phyloP scores from a whole-genome alignment of 2,329 filamentous ascomycete genomes.

The Fusarium piperis region DNA sequence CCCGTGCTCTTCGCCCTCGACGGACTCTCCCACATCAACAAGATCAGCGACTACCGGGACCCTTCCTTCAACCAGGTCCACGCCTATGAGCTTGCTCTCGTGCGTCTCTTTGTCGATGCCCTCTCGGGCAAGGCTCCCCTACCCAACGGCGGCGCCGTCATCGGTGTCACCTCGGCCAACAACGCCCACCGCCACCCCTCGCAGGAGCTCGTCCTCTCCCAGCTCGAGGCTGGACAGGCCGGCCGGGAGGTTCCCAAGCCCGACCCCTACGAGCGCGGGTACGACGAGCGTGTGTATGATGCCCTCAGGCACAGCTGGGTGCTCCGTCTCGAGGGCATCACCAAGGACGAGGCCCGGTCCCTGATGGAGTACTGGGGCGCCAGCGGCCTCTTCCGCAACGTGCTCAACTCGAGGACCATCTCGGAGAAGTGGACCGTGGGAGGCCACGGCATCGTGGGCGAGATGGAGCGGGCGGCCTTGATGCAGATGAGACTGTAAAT shows the following conservation, averaged over 20 bases:
- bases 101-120: slow-evolving; percentile 78
- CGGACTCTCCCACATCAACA: slow-evolving; percentile 84
- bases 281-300: slow-evolving; percentile 66
- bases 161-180: slow-evolving; percentile 78
- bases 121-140: slow-evolving; percentile 68
- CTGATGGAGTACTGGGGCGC: slow-evolving; percentile 94
- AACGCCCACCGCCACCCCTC: slow-evolving; percentile 73
- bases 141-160: slow-evolving; percentile 79
- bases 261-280: slow-evolving; percentile 65
- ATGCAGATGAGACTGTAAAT: slow-evolving; percentile 58
- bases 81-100: slow-evolving; percentile 81
- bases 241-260: slow-evolving; percentile 50
- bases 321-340: slow-evolving; percentile 72
- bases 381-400: slow-evolving; percentile 79
- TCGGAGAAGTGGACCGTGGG: slow-evolving; percentile 85
- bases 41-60: slow-evolving; percentile 77
- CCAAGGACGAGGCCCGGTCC: slow-evolving; percentile 76
- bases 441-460: slow-evolving; percentile 83
- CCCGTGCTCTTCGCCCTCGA: slow-evolving; percentile 81
- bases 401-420: slow-evolving; percentile 76
- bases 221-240: slow-evolving; percentile 59
- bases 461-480: slow-evolving; percentile 77
- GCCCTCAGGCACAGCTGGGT: slow-evolving; percentile 61
- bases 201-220: slow-evolving; percentile 73
- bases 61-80: slow-evolving; percentile 80